Base-by-base conservation (phyloP, 2,329 filamentous ascomycete genomes). In the Fusarium sp. region DNA sequence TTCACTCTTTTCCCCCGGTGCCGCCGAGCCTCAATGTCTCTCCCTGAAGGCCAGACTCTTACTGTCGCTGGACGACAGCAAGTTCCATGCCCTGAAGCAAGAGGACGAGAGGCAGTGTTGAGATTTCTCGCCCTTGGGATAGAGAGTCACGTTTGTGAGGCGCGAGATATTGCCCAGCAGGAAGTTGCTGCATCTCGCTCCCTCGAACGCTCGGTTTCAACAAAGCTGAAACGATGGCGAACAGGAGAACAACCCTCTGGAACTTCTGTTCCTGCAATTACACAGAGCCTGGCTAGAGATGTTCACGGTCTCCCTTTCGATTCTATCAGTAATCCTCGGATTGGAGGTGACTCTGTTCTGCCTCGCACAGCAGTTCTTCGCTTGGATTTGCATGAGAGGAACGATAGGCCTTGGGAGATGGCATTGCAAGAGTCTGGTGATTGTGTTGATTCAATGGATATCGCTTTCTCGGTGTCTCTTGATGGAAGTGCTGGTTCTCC, bases 41-140 rank as follows among this genome's bases (percentile, higher is more conserved):
- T 22, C 19, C 3, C 10, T 24, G 20, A 11, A 24, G 20, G 46
- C 19, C 28, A 41, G 13, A 14, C 49, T 26, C 30, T 46, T 7
- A 17, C 28, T 13, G 52, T 28, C 30, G 26, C 52, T 26, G 28
- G 28, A 30, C 47, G 52, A 58, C 49, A 13, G 32, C 48, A 32
- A 22, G 6, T 14, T 11, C 14, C n/a, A 19, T 66, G 46, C 8
- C 62, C 66, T 13, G 30, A n/a, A 10, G 28, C 49, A 14, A 62
- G 30, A 28, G 66, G 46, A 13, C 14, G 6, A 14, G 33, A 26
- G 19, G 40, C 43, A 66, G 22, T 45, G 1, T 24, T 24, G 5
- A 13, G 7, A 9, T 58, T 43, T n/a, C 17, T 54, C 2, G 14
- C 30, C 4, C 11, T 17, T 13, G 52, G 62, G 2, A 33, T 24